Evolutionary conservation across 176 grass and related monocot species (phyloP), one percentile per base, ranked within the genome.

Genomic region (Saccharum spontaneum): DNA sequence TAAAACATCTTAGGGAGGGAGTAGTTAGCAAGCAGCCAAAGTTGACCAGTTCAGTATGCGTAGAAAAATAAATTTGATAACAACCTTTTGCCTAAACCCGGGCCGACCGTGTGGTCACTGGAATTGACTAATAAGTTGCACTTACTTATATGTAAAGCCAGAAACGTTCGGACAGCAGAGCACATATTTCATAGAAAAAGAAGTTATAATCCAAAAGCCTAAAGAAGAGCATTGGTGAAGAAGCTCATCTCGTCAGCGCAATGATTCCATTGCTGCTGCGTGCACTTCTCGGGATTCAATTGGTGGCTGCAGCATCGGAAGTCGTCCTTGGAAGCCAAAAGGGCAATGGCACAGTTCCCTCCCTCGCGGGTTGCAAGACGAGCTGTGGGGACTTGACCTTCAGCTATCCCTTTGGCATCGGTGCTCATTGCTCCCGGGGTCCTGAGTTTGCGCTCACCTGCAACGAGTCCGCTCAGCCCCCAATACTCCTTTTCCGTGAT

Each of bases 401-500:
- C 69, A 7, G n/a, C 44, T 90, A 83, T 12, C 89, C 89, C n/a
- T 84, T 90, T 15, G 84, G 89, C 34, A 70, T 83, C 28, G 73
- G 73, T 18, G 9, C 70, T 11, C 50, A 43, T 30, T 91, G 85
- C 28, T 91, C 55, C 57, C 79, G 80, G 15, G 7, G 22, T 4
- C 36, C 75, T 0, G 80, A 86, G 22, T 87, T 91, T 41, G n/a
- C 80, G 8, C 73, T 86, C 11, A 86, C 30, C 72, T 90, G 88
- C 84, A 63, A 79, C 64, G 10, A 86, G 0, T 24, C 77, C 43
- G 23, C 34, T 39, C 33, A 57, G 8, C 72, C 76, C 10, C 78
- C 84, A 3, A 67, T n/a, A 9, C 83, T 90, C 39, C 50, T 75
- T 10, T 74, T 90, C 3, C 37, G 45, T 62, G 77, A 86, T 64